Base-by-base conservation (phyloP, 2,329 filamentous ascomycete genomes). In the Ceratocystiopsis brevicomis region DNA sequence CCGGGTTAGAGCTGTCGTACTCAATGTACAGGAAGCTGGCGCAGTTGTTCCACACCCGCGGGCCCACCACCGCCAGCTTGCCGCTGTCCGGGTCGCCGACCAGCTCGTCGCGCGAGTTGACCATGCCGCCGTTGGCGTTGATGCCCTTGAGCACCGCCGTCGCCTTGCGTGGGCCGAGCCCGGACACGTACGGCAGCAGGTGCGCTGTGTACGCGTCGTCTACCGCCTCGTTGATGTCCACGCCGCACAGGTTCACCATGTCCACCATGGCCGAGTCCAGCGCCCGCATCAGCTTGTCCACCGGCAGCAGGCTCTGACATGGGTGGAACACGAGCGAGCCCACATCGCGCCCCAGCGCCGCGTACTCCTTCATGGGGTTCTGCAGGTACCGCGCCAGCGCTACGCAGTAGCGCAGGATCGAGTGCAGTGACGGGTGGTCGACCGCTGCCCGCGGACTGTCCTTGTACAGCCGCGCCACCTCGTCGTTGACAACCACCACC, bases 251-350 rank as follows among this genome's bases (percentile, higher is more conserved):
- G 57, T 98, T 98, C 52, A 98, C 90, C 71, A 94, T 94, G 57
- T 98, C 90, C 12, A 98, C 88, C 76, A 98, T 83, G 38, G 88
- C 85, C n/a, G 83, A 92, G 54, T 98, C 90, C 15, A 98, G 70
- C 47, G 85, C 76, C 57, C 83, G 86, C 48, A 79, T 65, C 36
- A 98, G 69, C 63, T 93, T 87, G 35, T 96, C 88, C 47, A 86
- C 75, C 0, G 87, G 81, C 14, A 98, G 69, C 30, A 95, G 72
- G 48, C 87, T 81, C 58, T 98, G 90, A 53, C 86, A 87, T 4
- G 83, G 76, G 52, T 95, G 86, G 60, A 95, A 95, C 17, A 78
- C 73, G 47, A 98, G 71, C 1, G 88, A 93, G 13, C 79, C 67
- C 47, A 96, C 76, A 55, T 96, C 87, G 53, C 81, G 83, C 44